These are phyloP conservation scores for Plectosphaerella cucumerina DNA, from an alignment of 2,329 filamentous ascomycete genomes.

Conservation along the genomic window DNA sequence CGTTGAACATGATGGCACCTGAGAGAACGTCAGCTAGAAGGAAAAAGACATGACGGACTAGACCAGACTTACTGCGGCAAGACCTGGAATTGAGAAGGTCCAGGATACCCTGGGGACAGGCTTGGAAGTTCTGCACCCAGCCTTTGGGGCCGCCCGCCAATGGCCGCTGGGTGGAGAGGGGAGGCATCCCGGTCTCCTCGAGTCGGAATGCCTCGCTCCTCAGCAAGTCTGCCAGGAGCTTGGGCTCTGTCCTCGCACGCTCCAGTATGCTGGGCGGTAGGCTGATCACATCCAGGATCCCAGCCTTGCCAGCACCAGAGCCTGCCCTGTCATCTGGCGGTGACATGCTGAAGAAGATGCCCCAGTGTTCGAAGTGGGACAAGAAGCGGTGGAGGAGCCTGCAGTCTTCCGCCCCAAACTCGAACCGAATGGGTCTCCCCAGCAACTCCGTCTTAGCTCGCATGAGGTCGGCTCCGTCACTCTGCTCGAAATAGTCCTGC, in stretches of 20 bases:
- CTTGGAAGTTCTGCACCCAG: constrained; percentile 62
- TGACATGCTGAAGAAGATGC: constrained; percentile 58
- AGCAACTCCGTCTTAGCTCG: constrained; percentile 31
- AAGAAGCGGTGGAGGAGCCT: constrained; percentile 50
- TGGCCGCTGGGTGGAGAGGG: neutral
- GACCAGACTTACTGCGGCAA: constrained; percentile 55
- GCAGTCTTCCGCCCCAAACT: constrained; percentile 58
- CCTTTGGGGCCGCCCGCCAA: constrained; percentile 7
- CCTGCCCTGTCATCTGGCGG: neutral
- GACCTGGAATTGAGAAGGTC: constrained; percentile 73
- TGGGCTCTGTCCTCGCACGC: constrained; percentile 69
- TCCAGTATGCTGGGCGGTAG: constrained; percentile 73
- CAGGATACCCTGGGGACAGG: constrained; percentile 70
- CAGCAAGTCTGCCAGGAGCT: constrained; percentile 68
- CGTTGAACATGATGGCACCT: constrained; percentile 83
- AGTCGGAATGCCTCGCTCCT: constrained; percentile 70
- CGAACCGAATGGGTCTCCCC: constrained; percentile 57
- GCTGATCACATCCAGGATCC: constrained; percentile 42
- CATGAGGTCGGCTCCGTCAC: neutral
- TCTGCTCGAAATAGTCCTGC: constrained; percentile 38
- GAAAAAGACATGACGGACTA: neutral
- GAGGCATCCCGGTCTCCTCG: constrained; percentile 35
- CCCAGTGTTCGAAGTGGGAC: constrained; percentile 67
- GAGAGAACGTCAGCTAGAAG: constrained; percentile 4
- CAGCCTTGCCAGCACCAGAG: neutral